Evolutionary conservation across 1,284 basidiomycete species (phyloP), one percentile per base, ranked within the genome.

Genomic region (Boletus semigastroideus): DNA sequence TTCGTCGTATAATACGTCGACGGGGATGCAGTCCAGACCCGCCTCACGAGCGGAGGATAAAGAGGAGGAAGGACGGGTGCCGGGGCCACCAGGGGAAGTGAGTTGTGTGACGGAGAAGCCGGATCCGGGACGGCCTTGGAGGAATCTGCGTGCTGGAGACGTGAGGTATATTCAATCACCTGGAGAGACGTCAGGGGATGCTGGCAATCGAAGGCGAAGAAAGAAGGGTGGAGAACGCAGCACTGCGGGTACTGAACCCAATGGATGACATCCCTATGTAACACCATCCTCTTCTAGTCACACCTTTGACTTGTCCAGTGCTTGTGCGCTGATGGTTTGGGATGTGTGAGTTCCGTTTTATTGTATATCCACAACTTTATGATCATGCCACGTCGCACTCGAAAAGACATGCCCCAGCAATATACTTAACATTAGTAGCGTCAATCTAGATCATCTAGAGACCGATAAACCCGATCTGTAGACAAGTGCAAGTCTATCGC

Each of bases 391-490:
- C 38, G 56, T 83, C 84, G 20, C 84, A 87, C 84, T 3, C 74
- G 87, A 49, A 77, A 82, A 44, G 70, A 70, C 20, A 85, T 87
- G 77, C n/a, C 84, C 86, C 36, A 79, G 77, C 71, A 77, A 81
- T 55, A 76, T 76, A 3, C 77, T n/a, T n/a, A 76, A 55, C 66
- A 86, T 17, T 58, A 54, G 42, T 17, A 61, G 37, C 30, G 37
- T 28, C 6, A 19, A 19, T 46, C 36, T 46, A 46, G 25, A 30
- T 38, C 36, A 25, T 38, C 33, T 43, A 37, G 17, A 37, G 17
- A 38, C n/a, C 13, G 11, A 31, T 45, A 33, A 6, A 43, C 16
- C 14, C 4, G 5, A 36, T 14, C 16, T 46, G 40, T 3, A n/a
- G n/a, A n/a, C n/a, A n/a, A n/a, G n/a, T n/a, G n/a, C n/a, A n/a